These are phyloP conservation scores for Nymphaea thermarum DNA, from an alignment of 164 flowering plant species.

Conservation along the genomic window DNA sequence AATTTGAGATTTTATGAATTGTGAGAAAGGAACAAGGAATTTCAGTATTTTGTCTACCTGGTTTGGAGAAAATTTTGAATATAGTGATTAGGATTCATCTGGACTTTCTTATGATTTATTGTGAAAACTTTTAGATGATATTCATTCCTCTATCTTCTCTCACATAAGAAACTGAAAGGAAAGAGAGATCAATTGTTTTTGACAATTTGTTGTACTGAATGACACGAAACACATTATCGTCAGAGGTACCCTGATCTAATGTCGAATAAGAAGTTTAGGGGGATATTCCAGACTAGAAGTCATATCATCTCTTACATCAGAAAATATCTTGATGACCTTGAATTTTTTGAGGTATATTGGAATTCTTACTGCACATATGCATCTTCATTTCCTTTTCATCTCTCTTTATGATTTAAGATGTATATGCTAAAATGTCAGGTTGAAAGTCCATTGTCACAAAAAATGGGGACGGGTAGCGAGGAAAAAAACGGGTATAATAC, in stretches of 20 bases:
- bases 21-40: not conserved
- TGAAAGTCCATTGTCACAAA: slow-evolving; percentile 98
- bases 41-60: not conserved
- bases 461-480: no score
- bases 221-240: slow-evolving; percentile 88
- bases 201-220: slow-evolving; percentile 6
- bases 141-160: no score
- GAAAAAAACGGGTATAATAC: no score
- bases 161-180: no score
- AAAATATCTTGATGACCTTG: slow-evolving; percentile 59
- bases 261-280: slow-evolving; percentile 73
- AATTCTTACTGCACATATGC: not conserved
- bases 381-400: no score
- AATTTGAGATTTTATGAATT: not conserved
- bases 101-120: not conserved
- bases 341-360: slow-evolving; percentile 68
- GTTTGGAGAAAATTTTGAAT: no score
- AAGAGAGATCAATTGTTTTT: no score
- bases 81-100: not conserved
- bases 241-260: slow-evolving; percentile 84
- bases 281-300: slow-evolving; percentile 75
- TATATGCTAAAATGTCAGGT: slow-evolving; percentile 34
- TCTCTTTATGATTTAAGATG: not conserved
- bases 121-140: no score
- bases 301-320: slow-evolving; percentile 47